These are phyloP conservation scores for Cryphonectria parasitica DNA, from an alignment of 2,329 filamentous ascomycete genomes.

Conservation along the genomic window DNA sequence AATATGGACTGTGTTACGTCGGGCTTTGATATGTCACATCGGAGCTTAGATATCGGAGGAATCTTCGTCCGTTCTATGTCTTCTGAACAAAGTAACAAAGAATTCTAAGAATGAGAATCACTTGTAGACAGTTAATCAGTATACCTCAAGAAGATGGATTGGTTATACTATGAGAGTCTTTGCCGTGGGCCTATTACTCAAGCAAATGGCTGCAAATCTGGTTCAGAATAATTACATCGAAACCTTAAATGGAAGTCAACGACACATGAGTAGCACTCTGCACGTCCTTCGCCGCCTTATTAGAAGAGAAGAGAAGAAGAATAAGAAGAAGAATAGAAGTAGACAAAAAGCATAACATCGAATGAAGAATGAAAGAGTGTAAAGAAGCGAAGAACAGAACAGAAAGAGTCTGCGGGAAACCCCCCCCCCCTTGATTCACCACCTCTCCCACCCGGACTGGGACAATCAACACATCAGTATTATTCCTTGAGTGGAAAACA, in stretches of 20 bases:
- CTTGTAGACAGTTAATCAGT: neutral
- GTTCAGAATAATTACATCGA: neutral
- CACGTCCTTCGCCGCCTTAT: neutral
- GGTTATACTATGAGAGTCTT: neutral
- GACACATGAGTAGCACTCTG: neutral
- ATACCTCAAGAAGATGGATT: neutral
- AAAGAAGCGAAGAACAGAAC: neutral
- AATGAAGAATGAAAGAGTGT: neutral
- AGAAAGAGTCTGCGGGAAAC: neutral
- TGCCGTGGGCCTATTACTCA: neutral
- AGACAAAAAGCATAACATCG: neutral
- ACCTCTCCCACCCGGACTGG: neutral
- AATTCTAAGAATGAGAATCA: neutral
- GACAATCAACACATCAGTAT: neutral
- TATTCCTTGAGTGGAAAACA: neutral
- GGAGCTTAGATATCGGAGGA: too few relatives aligned
- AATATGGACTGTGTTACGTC: too few relatives aligned
- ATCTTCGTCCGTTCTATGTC: neutral
- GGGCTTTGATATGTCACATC: too few relatives aligned
- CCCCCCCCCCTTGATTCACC: neutral
- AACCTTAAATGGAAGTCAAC: neutral
- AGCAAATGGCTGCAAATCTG: neutral
- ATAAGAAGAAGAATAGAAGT: neutral
- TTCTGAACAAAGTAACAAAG: neutral
- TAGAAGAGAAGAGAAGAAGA: neutral